Conservation (phyloP, 208 protist species). For the Leishmania aethiopica region DNA sequence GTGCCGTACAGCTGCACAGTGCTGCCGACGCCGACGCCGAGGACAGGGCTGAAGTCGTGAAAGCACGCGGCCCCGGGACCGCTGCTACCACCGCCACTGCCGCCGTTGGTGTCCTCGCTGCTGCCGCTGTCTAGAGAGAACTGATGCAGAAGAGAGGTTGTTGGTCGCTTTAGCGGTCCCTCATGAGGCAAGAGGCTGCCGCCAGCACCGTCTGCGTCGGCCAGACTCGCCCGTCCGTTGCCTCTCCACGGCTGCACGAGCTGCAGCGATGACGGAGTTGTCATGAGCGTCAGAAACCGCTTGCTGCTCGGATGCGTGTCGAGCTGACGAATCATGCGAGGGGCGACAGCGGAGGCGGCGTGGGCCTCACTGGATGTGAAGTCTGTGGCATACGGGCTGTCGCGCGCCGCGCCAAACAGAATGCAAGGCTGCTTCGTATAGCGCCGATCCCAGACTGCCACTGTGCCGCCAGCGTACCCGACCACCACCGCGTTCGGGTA, state of each 20-base stretch:
- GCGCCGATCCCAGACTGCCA: slow-evolving; percentile 48
- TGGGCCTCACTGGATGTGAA: not conserved
- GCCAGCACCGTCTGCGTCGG: not conserved
- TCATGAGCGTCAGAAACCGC: slow-evolving; percentile 52
- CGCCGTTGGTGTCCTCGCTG: not conserved
- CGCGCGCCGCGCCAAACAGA: slow-evolving; percentile 20
- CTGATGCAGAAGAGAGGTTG: not conserved
- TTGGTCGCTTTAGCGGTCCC: not conserved
- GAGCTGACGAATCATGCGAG: slow-evolving; percentile 34
- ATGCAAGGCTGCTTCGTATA: slow-evolving; percentile 24
- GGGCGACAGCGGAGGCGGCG: not conserved
- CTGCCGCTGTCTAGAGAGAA: not conserved
- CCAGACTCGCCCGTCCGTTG: not conserved
- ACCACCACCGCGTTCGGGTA: slow-evolving; percentile 64
- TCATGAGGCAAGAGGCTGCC: not conserved
- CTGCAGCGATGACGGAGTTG: slow-evolving; percentile 48
- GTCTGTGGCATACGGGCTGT: not conserved
- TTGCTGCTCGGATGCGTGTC: slow-evolving; percentile 55
- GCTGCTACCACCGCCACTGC: slow-evolving; percentile 2
- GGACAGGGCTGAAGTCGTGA: slow-evolving; percentile 40
- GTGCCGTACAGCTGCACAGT: slow-evolving; percentile 35
- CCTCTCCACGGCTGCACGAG: slow-evolving; percentile 22
- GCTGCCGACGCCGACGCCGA: slow-evolving; percentile 33
- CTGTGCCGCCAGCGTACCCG: slow-evolving; percentile 57
- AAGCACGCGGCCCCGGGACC: slow-evolving; percentile 33